Conservation (phyloP, 2,329 filamentous ascomycete genomes). For the Fonsecaea pedrosoi region DNA sequence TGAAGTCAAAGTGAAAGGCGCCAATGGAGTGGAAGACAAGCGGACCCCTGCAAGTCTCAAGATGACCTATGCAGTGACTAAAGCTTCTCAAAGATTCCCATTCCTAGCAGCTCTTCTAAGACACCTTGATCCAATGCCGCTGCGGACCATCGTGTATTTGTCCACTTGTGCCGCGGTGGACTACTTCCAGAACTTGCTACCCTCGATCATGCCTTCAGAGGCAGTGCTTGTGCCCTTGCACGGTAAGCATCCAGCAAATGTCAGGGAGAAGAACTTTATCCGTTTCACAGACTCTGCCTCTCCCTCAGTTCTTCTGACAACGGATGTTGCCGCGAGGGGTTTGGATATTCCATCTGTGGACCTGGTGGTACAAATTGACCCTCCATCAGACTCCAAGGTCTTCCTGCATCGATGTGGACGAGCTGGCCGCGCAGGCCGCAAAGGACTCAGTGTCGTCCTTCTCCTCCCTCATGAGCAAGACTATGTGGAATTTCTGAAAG, state of each 20-base stretch:
- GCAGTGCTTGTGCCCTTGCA: slow-evolving; percentile 82
- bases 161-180: slow-evolving; percentile 95
- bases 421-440: slow-evolving; percentile 68
- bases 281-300: slow-evolving; percentile 76
- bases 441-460: slow-evolving; percentile 84
- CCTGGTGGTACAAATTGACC: slow-evolving; percentile 87
- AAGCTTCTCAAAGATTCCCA: slow-evolving; percentile 80
- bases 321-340: slow-evolving; percentile 87
- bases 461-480: slow-evolving; percentile 89
- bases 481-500: slow-evolving; percentile 83
- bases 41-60: slow-evolving; percentile 87
- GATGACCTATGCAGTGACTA: slow-evolving; percentile 81
- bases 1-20: slow-evolving; percentile 86
- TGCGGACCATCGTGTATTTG: slow-evolving; percentile 88
- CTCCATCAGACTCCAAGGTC: slow-evolving; percentile 84
- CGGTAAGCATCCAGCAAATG: slow-evolving; percentile 87
- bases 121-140: slow-evolving; percentile 73
- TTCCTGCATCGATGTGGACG: slow-evolving; percentile 71
- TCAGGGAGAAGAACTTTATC: slow-evolving; percentile 85
- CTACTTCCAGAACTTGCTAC: slow-evolving; percentile 85
- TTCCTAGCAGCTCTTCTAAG: slow-evolving; percentile 73
- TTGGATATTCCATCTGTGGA: slow-evolving; percentile 93
- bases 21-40: slow-evolving; percentile 76
- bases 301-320: slow-evolving; percentile 85
- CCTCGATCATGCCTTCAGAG: slow-evolving; percentile 68